Conservation (phyloP, 2,329 filamentous ascomycete genomes). For the Remersonia thermophila region DNA sequence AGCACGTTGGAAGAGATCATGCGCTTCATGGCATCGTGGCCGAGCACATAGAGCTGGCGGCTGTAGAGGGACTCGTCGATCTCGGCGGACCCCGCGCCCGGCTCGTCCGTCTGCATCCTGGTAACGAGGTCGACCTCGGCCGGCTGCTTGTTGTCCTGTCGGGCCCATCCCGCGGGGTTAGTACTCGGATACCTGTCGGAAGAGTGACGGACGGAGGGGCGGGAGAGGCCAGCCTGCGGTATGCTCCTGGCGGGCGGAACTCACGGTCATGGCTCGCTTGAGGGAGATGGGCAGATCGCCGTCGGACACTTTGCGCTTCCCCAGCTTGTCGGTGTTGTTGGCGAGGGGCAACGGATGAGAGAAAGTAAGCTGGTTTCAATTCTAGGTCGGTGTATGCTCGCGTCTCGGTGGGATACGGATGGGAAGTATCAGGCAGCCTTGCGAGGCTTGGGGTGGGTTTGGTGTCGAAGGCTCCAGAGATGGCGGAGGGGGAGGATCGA, state of each 20-base stretch:
- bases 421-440: too few species aligned
- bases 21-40: slow-evolving; percentile 88
- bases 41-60: slow-evolving; percentile 59
- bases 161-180: too few species aligned
- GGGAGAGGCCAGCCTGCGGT: too few species aligned
- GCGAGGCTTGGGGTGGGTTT: too few species aligned
- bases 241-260: too few species aligned
- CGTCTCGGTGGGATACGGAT: too few species aligned
- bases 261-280: slow-evolving; percentile 51
- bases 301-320: slow-evolving; percentile 55
- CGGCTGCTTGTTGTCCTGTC: slow-evolving; percentile 40
- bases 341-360: neutral
- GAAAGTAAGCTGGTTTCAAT: too few species aligned
- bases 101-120: slow-evolving; percentile 53
- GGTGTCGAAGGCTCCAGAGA: too few species aligned
- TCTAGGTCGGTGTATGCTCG: too few species aligned
- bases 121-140: slow-evolving; percentile 50
- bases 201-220: too few species aligned
- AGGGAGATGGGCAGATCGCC: slow-evolving; percentile 44
- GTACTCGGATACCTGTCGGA: too few species aligned
- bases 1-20: slow-evolving; percentile 96
- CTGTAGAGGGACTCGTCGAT: slow-evolving; percentile 67
- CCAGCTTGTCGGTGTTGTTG: slow-evolving; percentile 38
- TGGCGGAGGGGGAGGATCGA: too few species aligned
- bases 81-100: slow-evolving; percentile 39